Conservation (phyloP, 345 rosid species). For the Eutrema yunnanense region DNA sequence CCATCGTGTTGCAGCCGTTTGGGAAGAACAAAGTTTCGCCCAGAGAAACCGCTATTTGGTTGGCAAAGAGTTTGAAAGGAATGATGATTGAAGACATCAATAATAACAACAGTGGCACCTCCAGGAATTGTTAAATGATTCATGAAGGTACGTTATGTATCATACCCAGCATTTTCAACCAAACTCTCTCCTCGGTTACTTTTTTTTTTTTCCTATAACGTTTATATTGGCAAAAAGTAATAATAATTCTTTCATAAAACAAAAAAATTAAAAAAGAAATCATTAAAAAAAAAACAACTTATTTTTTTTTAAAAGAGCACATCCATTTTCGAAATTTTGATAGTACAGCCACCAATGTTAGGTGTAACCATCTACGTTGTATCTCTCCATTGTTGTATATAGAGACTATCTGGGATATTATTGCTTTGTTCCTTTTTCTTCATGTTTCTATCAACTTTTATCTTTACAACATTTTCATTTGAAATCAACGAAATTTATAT, state of each 20-base stretch:
- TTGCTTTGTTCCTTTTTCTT: background rate
- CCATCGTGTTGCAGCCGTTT: constrained; percentile 88
- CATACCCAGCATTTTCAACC: background rate
- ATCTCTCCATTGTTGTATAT: background rate
- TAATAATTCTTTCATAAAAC: constrained; percentile 9
- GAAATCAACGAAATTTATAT: too few species aligned
- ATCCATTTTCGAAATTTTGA: constrained; percentile 8
- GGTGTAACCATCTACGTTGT: background rate
- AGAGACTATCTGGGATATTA: background rate
- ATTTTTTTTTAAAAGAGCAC: background rate
- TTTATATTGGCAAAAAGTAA: constrained; percentile 10
- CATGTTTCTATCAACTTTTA: background rate
- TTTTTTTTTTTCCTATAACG: background rate
- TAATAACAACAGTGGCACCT: constrained; percentile 18
- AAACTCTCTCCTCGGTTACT: constrained; percentile 4
- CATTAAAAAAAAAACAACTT: background rate
- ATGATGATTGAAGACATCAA: constrained; percentile 80
- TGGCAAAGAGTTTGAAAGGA: constrained; percentile 91
- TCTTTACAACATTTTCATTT: too few species aligned
- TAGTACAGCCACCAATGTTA: background rate
- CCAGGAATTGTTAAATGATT: constrained; percentile 23
- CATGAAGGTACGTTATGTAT: background rate
- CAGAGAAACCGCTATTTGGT: constrained; percentile 98
- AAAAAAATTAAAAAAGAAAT: background rate
- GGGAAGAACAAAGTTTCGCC: constrained; percentile 97